Evolutionary conservation across 2,329 filamentous ascomycete species (phyloP), one percentile per base, ranked within the genome.

Genomic region (Neocatenulostroma microsporum): DNA sequence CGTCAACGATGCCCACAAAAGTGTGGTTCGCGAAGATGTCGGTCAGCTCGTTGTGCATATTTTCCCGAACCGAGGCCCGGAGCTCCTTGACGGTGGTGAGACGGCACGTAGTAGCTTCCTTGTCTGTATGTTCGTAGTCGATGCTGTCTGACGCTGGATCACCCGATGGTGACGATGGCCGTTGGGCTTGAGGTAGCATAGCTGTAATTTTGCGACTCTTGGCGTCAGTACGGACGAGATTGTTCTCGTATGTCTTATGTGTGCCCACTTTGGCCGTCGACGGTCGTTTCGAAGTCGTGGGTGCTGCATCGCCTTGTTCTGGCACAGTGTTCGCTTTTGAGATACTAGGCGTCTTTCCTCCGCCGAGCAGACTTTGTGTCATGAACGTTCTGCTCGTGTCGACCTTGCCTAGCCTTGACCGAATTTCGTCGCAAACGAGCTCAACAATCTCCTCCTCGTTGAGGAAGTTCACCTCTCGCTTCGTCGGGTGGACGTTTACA

Each of bases 371-470:
- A 1, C 82, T 94, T 58, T 98, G 91, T 1, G 88, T 94, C 69
- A 88, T 77, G 62, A 96, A 98, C 0, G 86, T 94, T 30, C 91
- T 80, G 54, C 89, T 96, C 15, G 84, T 88, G 58, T 98, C 91
- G 5, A 96, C 88, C 33, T 82, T 80, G 9, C 86, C 82, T 3
- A 98, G 72, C 48, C 82, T 82, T 7, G 76, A 71, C 35, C 84
- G 76, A 15, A 98, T 82, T 36, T 84, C 76, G 42, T 80, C 76
- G 63, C 88, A 95, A 4, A 98, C 79, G 11, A 76, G 74, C 46
- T 91, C 84, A 30, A 91, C 82, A 30, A 98, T 94, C 50, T 98
- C 91, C 46, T 98, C 91, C 58, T 98, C 91, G 44, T 96, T 94
- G 15, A 98, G 70, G 51, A 98, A 96, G 54, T 96, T 91, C 14